Evolutionary conservation across 2,329 filamentous ascomycete genomes (phyloP).

Genomic region (Thelonectria rubi): DNA sequence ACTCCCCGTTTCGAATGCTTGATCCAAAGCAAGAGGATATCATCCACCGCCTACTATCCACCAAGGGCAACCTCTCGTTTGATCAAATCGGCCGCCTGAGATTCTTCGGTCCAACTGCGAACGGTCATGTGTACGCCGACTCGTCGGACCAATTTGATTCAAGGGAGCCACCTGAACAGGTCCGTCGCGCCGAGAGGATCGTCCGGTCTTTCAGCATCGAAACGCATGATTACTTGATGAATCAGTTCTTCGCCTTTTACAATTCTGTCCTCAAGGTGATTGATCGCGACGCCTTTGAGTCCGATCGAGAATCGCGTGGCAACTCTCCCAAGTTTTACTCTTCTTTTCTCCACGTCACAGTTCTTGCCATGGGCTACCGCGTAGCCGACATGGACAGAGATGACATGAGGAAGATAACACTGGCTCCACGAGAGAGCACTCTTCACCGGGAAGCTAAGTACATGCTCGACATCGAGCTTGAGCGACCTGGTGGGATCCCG

Average conservation of each 20-base stretch:
- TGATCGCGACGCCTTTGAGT: conserved; percentile 59
- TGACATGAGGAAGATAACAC: conserved; percentile 57
- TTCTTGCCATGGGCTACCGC: conserved; percentile 62
- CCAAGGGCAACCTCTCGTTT: conserved; percentile 59
- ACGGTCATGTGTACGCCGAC: conserved; percentile 60
- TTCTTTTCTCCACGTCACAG: conserved; percentile 60
- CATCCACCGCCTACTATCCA: conserved; percentile 58
- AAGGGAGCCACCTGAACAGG: conserved; percentile 55
- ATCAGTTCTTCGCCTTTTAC: conserved; percentile 61
- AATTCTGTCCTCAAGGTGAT: conserved; percentile 60
- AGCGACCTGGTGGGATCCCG: conserved; percentile 61
- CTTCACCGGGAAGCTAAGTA: conserved; percentile 63
- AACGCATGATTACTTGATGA: conserved; percentile 63
- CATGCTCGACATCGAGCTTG: conserved; percentile 63
- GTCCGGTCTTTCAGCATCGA: conserved; percentile 55
- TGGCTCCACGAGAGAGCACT: conserved; percentile 59
- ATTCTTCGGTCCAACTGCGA: conserved; percentile 64
- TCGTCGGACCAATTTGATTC: conserved; percentile 47
- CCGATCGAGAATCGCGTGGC: conserved; percentile 53
- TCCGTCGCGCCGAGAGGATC: conserved; percentile 56
- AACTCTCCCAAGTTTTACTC: conserved; percentile 59
- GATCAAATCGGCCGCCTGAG: conserved; percentile 60
- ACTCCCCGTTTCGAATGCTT: conserved; percentile 48
- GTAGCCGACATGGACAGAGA: conserved; percentile 58
- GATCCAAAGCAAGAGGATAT: conserved; percentile 57